These are phyloP conservation scores for Trametes polyzona DNA, from an alignment of 1,284 basidiomycete species.

Conservation along the genomic window DNA sequence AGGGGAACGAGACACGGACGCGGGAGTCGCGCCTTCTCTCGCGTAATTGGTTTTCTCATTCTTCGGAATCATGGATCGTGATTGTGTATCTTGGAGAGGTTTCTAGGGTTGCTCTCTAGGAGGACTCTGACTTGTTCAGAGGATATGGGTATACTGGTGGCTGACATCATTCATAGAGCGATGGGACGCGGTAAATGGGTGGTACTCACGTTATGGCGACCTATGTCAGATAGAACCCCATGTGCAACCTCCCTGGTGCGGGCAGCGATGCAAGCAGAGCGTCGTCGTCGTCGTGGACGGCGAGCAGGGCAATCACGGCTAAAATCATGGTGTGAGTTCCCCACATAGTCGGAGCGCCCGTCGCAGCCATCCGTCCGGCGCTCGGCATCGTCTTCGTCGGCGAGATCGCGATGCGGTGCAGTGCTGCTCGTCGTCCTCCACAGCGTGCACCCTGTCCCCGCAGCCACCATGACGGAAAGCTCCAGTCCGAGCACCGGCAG, in stretches of 20 bases:
- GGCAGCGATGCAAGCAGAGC: not conserved
- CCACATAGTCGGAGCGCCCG: constrained; percentile 7
- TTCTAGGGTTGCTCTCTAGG: not conserved
- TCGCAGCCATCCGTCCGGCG: not conserved
- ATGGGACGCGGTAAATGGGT: too few species aligned
- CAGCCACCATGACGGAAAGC: too few species aligned
- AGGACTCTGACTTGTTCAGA: too few species aligned
- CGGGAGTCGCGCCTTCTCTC: not conserved
- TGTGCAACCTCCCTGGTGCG: not conserved
- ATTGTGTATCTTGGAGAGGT: not conserved
- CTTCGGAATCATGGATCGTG: not conserved
- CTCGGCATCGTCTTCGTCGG: not conserved
- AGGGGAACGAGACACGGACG: constrained; percentile 24
- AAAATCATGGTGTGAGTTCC: not conserved
- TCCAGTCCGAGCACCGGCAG: not conserved
- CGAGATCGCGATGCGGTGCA: not conserved
- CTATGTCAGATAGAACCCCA: not conserved
- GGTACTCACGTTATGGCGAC: not conserved
- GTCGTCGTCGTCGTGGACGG: not conserved
- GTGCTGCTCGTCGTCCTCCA: not conserved
- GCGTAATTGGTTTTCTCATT: not conserved
- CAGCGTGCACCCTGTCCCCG: too few species aligned
- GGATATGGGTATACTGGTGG: too few species aligned
- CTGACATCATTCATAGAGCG: too few species aligned
- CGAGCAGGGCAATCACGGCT: not conserved